These are phyloP conservation scores for Monilinia laxa DNA, from an alignment of 2,329 filamentous ascomycete species.

Conservation along the genomic window DNA sequence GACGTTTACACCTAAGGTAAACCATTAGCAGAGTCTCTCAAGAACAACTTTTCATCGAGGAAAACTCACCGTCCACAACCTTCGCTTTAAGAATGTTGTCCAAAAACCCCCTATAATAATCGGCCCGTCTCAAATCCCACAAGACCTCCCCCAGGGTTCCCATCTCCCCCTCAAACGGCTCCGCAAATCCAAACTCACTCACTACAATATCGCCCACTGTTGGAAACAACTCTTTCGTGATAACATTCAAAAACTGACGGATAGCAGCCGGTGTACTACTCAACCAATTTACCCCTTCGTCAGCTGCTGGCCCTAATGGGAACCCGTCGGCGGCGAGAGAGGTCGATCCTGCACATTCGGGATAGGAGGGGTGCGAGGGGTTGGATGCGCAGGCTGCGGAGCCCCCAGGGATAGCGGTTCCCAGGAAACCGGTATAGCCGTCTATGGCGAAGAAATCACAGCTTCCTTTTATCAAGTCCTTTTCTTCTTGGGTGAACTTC, in stretches of 20 bases:
- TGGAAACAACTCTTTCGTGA: slow-evolving; percentile 45
- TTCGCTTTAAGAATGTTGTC: slow-evolving; percentile 64
- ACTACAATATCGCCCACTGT: slow-evolving; percentile 39
- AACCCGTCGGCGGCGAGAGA: slow-evolving; percentile 45
- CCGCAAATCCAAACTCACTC: slow-evolving; percentile 38
- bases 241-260: slow-evolving; percentile 44
- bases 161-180: slow-evolving; percentile 35
- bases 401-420: slow-evolving; percentile 40
- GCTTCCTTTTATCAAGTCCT: slow-evolving; percentile 51
- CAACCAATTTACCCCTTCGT: slow-evolving; percentile 45
- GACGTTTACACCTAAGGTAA: slow-evolving; percentile 62
- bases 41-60: neutral
- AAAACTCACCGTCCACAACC: slow-evolving; percentile 57
- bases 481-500: slow-evolving; percentile 48
- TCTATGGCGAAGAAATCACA: slow-evolving; percentile 59
- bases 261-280: slow-evolving; percentile 44
- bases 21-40: neutral
- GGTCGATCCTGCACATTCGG: slow-evolving; percentile 39
- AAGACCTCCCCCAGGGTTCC: slow-evolving; percentile 50
- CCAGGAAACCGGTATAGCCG: slow-evolving; percentile 51
- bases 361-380: slow-evolving; percentile 24
- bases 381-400: slow-evolving; percentile 44
- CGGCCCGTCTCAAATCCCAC: slow-evolving; percentile 73
- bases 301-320: slow-evolving; percentile 46
- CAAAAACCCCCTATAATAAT: slow-evolving; percentile 77